Base-by-base conservation (phyloP, 257 asterid species). In the Buddleja alternifolia region DNA sequence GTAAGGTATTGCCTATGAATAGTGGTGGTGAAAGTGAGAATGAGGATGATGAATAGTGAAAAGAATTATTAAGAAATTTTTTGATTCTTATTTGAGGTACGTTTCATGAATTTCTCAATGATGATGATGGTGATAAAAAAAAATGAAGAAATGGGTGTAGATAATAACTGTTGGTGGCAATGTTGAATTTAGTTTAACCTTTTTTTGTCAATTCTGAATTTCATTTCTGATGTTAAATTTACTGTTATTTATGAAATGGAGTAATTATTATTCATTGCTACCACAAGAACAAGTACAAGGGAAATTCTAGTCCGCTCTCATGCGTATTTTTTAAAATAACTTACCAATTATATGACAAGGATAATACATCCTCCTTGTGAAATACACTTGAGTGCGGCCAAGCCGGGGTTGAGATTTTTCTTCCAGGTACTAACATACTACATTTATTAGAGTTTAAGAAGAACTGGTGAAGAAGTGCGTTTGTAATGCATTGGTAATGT, bases 11-110 rank as follows among this genome's bases (percentile, higher is more conserved):
- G 72, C 87, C 88, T 25, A 71, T 81, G 81, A 81, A 66, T 50
- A 76, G 86, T 12, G 82, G 81, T 21, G 89, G 81, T 10, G 85
- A 82, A 54, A 81, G 84, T 57, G 89, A 83, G 24, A 75, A 74
- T 9, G 88, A 78, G 25, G 86, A 70, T 59, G 73, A 75, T 73
- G 75, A 63, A 63, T 60, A 58, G 21, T 34, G 5, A 45, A 48
- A 19, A 10, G 44, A 60, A 32, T 58, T 59, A 6, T 61, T 29
- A 8, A 42, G 69, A 51, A 14, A 10, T 14, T 63, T 51, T 55
- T 65, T 64, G 20, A 59, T 44, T 52, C 34, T 51, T 73, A 42
- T 61, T 67, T 52, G 51, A 66, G 73, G 68, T 70, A 66, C 69
- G 63, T 76, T 63, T 66, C 63, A 70, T 16, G 53, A 60, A 40